Conservation (phyloP, 108 stramenopile species). For the Fragilariopsis cylindrus region DNA sequence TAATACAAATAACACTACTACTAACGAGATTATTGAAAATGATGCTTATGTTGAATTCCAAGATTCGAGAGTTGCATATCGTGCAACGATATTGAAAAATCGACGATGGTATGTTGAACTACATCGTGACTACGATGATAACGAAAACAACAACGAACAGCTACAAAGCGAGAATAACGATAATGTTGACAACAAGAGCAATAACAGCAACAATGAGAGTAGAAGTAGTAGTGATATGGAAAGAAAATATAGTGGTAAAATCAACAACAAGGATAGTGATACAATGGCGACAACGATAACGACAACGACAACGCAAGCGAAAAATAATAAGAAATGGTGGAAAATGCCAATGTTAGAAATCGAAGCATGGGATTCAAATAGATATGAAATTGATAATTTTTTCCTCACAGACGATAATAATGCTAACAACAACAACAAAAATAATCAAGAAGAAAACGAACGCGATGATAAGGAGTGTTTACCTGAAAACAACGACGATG, state of each 20-base stretch:
- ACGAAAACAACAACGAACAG: background rate
- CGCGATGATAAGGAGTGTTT: background rate
- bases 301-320: no score
- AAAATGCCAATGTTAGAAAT: background rate
- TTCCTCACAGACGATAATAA: background rate
- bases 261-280: no score
- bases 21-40: background rate
- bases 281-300: no score
- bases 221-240: background rate
- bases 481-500: background rate
- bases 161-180: background rate
- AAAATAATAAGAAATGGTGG: no score
- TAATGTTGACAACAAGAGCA: background rate
- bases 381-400: background rate
- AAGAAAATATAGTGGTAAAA: no score
- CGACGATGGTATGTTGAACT: conserved; percentile 6
- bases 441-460: background rate
- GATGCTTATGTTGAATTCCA: conserved; percentile 10
- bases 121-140: background rate
- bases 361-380: conserved; percentile 1
- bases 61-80: conserved; percentile 6
- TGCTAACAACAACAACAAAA: background rate
- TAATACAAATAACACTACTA: background rate
- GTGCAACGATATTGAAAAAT: conserved; percentile 11
- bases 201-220: background rate